phyloP scores from a whole-genome alignment of 164 flowering plant species.

The Vitis amurensis region DNA sequence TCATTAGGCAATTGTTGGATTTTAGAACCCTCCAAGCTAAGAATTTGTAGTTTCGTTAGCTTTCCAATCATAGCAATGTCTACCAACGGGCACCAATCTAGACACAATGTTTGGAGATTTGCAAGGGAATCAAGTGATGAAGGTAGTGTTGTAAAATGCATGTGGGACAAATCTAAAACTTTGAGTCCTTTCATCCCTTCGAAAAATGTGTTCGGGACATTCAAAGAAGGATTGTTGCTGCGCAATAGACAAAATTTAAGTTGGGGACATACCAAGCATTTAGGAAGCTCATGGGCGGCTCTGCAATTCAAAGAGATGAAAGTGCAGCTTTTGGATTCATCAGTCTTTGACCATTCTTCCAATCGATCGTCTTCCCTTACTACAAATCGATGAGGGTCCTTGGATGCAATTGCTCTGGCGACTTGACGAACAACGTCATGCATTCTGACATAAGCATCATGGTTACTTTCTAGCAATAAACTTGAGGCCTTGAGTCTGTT shows the following conservation, averaged over 20 bases:
- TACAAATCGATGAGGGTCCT: not conserved
- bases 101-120: constrained; percentile 17
- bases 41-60: constrained; percentile 15
- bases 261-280: constrained; percentile 6
- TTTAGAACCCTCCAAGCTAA: constrained; percentile 1
- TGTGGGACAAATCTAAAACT: constrained; percentile 7
- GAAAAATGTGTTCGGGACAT: constrained; percentile 13
- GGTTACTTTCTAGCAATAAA: too few species aligned
- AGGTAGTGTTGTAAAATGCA: not conserved
- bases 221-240: too few species aligned
- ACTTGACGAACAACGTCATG: too few species aligned
- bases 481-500: constrained; percentile 1
- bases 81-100: not conserved
- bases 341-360: not conserved
- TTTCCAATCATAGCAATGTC: constrained; percentile 11
- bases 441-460: too few species aligned
- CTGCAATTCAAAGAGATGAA: not conserved
- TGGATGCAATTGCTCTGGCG: too few species aligned
- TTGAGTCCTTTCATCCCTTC: constrained; percentile 10
- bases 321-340: not conserved
- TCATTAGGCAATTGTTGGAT: constrained; percentile 12
- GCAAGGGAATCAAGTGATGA: not conserved
- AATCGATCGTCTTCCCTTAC: not conserved
- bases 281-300: constrained; percentile 8
- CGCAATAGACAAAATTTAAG: not conserved